Evolutionary conservation across 352 stramenopile genomes (phyloP), one percentile per base, ranked within the genome.

Genomic region (Pythium brassicae): DNA sequence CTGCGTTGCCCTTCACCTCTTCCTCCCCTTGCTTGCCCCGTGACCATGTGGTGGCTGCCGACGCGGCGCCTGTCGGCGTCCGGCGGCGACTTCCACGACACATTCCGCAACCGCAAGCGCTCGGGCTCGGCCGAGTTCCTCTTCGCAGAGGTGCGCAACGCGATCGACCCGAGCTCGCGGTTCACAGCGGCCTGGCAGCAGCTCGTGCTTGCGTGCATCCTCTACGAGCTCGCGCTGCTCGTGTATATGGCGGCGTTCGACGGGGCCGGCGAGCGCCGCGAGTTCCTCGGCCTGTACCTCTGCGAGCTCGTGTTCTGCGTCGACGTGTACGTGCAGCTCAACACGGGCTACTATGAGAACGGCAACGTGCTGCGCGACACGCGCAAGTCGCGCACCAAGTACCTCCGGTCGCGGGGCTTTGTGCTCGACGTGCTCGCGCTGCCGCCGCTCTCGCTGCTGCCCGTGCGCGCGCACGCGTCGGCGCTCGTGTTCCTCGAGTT

Each of bases 331-430:
- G 76, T 90, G 19, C 80, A 86, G 44, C 69, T 88, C 44, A 75
- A 88, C 63, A 90, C 76, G 23, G 78, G 80, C 11, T 89, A 84
- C 67, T 90, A 89, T 53, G 71, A 87, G 46, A 68, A 82, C 37
- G 80, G 80, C 47, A 83, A 88, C 40, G 64, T 90, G 29, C 63
- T 90, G 29, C 78, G 77, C 9, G 77, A 87, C 56, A 71, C 68
- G 19, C 25, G 65, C 23, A 86, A 83, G 26, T 83, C 76, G 9
- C 61, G 76, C n/a, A 53, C 65, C 32, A 88, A 88, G 50, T 89
- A 89, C 65, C 55, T 88, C 1, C 67, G 59, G 25, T 89, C 79
- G 12, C 45, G 50, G 48, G 74, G 57, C 11, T 89, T 88, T 25
- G 54, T 72, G 15, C 29, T 86, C 19, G 79, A 87, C 55, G 8